Percentiles rank a stretch among this genome's conserved stretches.
Conservation (phyloP, 2,329 filamentous ascomycete species). For the Diatrype stigma region DNA sequence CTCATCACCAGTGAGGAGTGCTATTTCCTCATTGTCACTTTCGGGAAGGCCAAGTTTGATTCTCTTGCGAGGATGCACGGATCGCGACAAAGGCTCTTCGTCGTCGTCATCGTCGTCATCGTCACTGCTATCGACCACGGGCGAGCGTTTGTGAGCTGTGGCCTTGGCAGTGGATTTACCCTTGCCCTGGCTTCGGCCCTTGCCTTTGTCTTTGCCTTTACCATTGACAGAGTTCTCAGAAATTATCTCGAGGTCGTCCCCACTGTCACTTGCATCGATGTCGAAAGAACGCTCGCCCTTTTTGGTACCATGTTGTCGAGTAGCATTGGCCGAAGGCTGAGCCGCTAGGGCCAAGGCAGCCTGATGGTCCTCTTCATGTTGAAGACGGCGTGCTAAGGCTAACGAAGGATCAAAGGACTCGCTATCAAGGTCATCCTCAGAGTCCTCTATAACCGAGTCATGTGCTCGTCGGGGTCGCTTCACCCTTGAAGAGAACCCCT, state of each 20-base stretch:
- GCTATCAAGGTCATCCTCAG: slow-evolving; percentile 21
- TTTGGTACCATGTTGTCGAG: neutral
- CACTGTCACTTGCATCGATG: neutral
- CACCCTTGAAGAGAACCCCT: slow-evolving; percentile 8
- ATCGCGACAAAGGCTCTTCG: slow-evolving; percentile 6
- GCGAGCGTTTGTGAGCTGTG: slow-evolving; percentile 1
- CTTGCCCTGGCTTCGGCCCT: slow-evolving; percentile 3
- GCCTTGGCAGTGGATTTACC: slow-evolving; percentile 3
- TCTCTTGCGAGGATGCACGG: slow-evolving; percentile 10
- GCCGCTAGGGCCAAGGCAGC: neutral
- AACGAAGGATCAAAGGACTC: slow-evolving; percentile 22
- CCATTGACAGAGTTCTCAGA: neutral
- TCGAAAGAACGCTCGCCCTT: no score
- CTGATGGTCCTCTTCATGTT: slow-evolving; percentile 22
- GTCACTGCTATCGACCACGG: slow-evolving; percentile 12
- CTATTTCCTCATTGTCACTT: slow-evolving; percentile 4
- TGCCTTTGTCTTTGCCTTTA: slow-evolving; percentile 4
- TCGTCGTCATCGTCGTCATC: slow-evolving; percentile 15
- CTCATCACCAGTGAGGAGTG: neutral
- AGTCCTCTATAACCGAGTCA: slow-evolving; percentile 25
- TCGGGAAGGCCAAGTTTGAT: slow-evolving; percentile 5
- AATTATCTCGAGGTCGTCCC: slow-evolving; percentile 1
- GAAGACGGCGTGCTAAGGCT: slow-evolving; percentile 14
- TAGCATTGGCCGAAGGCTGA: slow-evolving; percentile 3
- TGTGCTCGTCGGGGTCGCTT: slow-evolving; percentile 19